Base-by-base conservation (phyloP, 768 basidiomycete species). In the Clathrus columnatus region DNA sequence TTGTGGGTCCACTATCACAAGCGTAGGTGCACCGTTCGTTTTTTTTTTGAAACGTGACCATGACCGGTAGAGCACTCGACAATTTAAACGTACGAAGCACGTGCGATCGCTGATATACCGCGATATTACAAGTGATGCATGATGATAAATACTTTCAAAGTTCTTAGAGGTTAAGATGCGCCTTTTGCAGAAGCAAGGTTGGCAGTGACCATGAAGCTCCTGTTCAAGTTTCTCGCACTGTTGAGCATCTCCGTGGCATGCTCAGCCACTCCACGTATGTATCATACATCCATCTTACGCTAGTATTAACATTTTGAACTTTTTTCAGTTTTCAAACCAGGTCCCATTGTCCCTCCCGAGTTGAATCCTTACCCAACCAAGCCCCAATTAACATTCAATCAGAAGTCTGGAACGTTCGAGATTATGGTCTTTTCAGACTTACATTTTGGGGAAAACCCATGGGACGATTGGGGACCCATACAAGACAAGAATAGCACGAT, bases 371-470 rank as follows among this genome's bases (percentile, higher is more conserved):
- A 78, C 60, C 69, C 75, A 0, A 54, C 64, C 51, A 76, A 78
- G 57, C 75, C 75, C 14, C 76, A 77, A 11, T 58, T 87, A 16
- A 74, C 72, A 1, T 88, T 87, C 66, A 51, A 48, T 28, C 70
- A 72, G 7, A 27, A 64, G 0, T 76, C 84, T 63, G 82, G 80
- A 1, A 78, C 78, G 1, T 85, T 89, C 74, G 87, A 85, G 67
- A 61, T 89, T 46, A 83, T 80, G 14, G 73, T 87, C 5, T 86
- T 88, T 65, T 85, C 84, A 6, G 87, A 89, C 61, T 66, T 87
- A 27, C 86, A 88, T 63, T 87, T 76, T 58, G 86, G 87, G 24
- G 86, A 88, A 67, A 83, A 85, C 60, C 83, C 84, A 7, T 83
- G 81, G 79, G 81, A 82, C 51, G 65, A 57, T 7, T 84, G 82